Evolutionary conservation across 768 basidiomycete genomes (phyloP).

Genomic region (Amanita rimosa): DNA sequence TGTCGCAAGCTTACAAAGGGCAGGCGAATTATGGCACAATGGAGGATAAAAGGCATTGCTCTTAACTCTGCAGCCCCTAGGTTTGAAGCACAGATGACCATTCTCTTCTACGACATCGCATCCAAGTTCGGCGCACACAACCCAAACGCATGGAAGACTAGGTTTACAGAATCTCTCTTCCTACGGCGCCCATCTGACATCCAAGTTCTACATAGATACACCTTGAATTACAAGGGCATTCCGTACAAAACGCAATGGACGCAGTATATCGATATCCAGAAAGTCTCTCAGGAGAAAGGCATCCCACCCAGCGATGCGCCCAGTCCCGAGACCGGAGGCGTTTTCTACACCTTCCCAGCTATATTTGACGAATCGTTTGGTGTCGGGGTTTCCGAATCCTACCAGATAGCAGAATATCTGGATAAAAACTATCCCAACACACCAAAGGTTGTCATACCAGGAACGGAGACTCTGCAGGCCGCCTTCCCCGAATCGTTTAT

Average conservation of each 20-base stretch:
- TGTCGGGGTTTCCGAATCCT: slow-evolving; percentile 22
- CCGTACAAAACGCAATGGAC: slow-evolving; percentile 30
- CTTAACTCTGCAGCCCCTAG: background rate
- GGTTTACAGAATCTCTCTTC: slow-evolving; percentile 15
- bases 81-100: slow-evolving; percentile 2
- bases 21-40: no score
- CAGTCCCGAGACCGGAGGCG: slow-evolving; percentile 15
- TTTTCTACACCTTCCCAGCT: slow-evolving; percentile 28
- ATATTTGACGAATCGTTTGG: slow-evolving; percentile 30
- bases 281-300: slow-evolving; percentile 17
- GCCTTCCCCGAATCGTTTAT: slow-evolving; percentile 15
- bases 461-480: slow-evolving; percentile 20
- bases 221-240: slow-evolving; percentile 11
- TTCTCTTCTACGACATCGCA: slow-evolving; percentile 34
- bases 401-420: slow-evolving; percentile 30
- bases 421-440: slow-evolving; percentile 29
- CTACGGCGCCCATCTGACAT: background rate
- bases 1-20: no score
- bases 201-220: slow-evolving; percentile 7
- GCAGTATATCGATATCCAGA: slow-evolving; percentile 29
- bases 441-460: slow-evolving; percentile 20
- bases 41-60: background rate
- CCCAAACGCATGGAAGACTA: slow-evolving; percentile 34
- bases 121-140: slow-evolving; percentile 25
- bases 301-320: slow-evolving; percentile 13